A percentile compares a stretch with the other conserved stretches of the same genome.
phyloP scores from a whole-genome alignment of 129 eudicot genomes.

The Tagetes erecta region DNA sequence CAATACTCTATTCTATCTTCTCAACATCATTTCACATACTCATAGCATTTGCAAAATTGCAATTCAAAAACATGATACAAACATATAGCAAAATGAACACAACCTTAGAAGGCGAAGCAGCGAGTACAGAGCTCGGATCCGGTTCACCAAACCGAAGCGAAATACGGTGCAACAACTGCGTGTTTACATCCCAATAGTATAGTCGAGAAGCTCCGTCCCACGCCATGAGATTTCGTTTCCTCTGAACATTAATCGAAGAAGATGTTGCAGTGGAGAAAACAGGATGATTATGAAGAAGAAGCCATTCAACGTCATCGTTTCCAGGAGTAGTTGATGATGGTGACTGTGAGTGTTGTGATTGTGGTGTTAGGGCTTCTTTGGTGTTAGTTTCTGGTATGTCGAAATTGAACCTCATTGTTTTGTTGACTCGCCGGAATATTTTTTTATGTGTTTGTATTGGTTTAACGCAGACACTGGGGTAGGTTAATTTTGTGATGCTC shows the following conservation, averaged over 20 bases:
- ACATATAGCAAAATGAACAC: neutral
- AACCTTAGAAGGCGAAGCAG: conserved; percentile 92
- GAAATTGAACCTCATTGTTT: conserved; percentile 58
- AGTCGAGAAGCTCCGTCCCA: conserved; percentile 98
- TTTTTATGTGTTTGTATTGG: too few species aligned
- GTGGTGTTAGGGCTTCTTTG: conserved; percentile 20
- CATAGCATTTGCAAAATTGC: neutral
- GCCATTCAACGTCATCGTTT: conserved; percentile 79
- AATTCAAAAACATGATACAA: neutral
- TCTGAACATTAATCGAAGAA: conserved; percentile 20
- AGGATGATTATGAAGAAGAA: conserved; percentile 81
- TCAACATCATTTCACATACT: conserved; percentile 11
- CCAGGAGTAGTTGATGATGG: conserved; percentile 54
- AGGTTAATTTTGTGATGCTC: conserved; percentile 5
- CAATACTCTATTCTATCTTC: neutral
- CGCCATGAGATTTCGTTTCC: conserved; percentile 53
- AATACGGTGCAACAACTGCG: conserved; percentile 61
- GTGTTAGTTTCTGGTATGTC: conserved; percentile 41
- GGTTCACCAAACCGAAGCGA: conserved; percentile 85
- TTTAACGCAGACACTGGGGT: neutral
- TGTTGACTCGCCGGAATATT: conserved; percentile 5
- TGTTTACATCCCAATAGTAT: conserved; percentile 68
- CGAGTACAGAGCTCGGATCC: conserved; percentile 65
- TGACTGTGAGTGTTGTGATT: conserved; percentile 22
- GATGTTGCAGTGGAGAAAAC: conserved; percentile 41